Evolutionary conservation across 768 basidiomycete species (phyloP), one percentile per base, ranked within the genome.

Genomic region (Mycena crocata): DNA sequence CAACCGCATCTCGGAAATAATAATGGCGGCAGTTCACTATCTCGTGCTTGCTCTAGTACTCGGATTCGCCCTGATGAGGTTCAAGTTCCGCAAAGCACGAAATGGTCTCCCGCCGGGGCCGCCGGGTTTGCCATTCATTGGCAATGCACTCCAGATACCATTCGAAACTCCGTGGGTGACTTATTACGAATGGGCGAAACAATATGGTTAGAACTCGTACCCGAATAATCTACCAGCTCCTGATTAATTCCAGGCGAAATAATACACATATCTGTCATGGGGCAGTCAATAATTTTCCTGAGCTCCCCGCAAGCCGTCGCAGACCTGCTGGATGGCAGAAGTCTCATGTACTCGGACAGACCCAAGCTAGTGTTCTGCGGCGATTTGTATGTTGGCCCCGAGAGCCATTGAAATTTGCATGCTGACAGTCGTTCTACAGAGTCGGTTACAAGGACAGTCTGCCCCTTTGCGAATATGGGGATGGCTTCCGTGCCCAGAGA

Each of bases 251-350:
- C 26, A 64, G 62, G 62, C 39, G 62, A 64, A 15, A 37, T 64
- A 13, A 46, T 64, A n/a, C 35, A 51, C 24, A 39, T 64, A 5
- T 57, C 62, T 12, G 55, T 46, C 9, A 28, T 64, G 17, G 46
- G 62, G 5, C 55, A 50, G 30, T 34, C 30, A n/a, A 48, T 64
- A 13, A 28, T 64, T 37, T 39, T 64, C 23, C 34, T 64, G 17
- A 64, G n/a, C 19, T 64, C 62, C n/a, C 8, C 21, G 13, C 23
- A 32, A 4, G 55, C 55, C 37, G 54, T 48, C 3, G 15, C 31
- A 15, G 60, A 62, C 26, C 55, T 64, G 4, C 31, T 64, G 0
- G 62, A 64, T 3, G 55, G 55, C 19, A 45, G 62, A 24, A 57
- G 62, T 32, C 23, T 55, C 2, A 40, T 57, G 9, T 64, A 57